Conservation (phyloP, 2,329 filamentous ascomycete genomes). For the Neospermospora avenae region DNA sequence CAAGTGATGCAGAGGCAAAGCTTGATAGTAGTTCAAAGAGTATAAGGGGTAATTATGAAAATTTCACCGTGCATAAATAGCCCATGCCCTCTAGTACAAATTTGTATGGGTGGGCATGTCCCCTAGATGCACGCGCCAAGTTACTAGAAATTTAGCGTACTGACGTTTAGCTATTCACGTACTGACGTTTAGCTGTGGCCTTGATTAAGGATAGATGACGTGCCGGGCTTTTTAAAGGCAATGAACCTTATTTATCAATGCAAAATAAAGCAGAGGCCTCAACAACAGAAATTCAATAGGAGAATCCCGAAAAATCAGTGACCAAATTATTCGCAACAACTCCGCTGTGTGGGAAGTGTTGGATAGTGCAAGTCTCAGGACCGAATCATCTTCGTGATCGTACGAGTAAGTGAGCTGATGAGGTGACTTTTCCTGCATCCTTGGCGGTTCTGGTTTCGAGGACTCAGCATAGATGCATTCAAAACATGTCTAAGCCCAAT, state of each 20-base stretch:
- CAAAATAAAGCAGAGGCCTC: neutral
- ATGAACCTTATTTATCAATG: slow-evolving; percentile 19
- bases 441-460: slow-evolving; percentile 5
- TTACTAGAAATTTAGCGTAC: too few species aligned
- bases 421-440: slow-evolving; percentile 19
- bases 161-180: too few species aligned
- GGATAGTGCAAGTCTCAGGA: slow-evolving; percentile 15
- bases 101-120: too few species aligned
- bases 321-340: slow-evolving; percentile 3
- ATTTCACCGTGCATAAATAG: too few species aligned
- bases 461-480: neutral
- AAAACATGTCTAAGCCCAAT: neutral
- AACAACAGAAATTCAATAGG: slow-evolving; percentile 9
- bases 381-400: slow-evolving; percentile 27
- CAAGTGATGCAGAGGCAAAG: too few species aligned
- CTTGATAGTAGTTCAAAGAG: too few species aligned
- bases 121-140: too few species aligned
- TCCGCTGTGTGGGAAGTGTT: slow-evolving; percentile 17
- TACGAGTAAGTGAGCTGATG: slow-evolving; percentile 25
- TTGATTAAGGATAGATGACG: slow-evolving; percentile 20
- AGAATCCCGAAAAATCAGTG: slow-evolving; percentile 9
- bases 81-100: too few species aligned
- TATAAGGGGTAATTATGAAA: too few species aligned
- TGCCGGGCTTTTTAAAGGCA: slow-evolving; percentile 19
- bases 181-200: too few species aligned